Evolutionary conservation across 495 filamentous ascomycete genomes (phyloP).

Genomic region (Xylaria venustula): DNA sequence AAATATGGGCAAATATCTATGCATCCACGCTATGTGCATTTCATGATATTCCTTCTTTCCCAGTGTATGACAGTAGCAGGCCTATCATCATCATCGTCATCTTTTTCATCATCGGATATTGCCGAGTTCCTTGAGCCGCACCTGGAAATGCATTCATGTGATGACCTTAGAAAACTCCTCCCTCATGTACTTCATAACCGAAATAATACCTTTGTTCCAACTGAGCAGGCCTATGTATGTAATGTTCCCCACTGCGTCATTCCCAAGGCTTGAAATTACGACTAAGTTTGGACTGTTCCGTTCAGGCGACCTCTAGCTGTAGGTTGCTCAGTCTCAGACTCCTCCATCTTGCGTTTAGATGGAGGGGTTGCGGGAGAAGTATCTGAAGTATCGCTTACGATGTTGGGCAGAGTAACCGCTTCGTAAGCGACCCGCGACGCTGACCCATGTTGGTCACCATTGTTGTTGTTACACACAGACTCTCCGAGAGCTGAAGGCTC

Average conservation of each 20-base stretch:
- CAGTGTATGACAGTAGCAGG: neutral
- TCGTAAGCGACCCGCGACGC: neutral
- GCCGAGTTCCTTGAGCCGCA: neutral
- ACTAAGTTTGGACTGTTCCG: neutral
- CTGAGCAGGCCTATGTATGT: neutral
- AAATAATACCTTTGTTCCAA: neutral
- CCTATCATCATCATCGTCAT: neutral
- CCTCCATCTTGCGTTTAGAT: slow-evolving; percentile 11
- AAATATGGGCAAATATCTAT: neutral
- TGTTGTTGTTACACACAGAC: neutral
- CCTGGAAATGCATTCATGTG: neutral
- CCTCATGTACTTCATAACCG: neutral
- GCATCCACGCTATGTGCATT: neutral
- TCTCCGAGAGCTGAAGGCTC: neutral
- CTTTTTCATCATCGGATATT: neutral
- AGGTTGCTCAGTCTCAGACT: neutral
- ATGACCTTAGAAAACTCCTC: slow-evolving; percentile 1
- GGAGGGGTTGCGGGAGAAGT: neutral
- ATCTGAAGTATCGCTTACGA: neutral
- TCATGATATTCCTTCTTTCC: neutral
- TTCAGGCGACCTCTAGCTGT: slow-evolving; percentile 10
- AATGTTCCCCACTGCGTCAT: neutral
- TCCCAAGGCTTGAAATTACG: neutral
- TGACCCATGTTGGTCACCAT: neutral
- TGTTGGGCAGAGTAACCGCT: neutral